Conservation (phyloP, 305 asterid species). For the Rubia peregrina region DNA sequence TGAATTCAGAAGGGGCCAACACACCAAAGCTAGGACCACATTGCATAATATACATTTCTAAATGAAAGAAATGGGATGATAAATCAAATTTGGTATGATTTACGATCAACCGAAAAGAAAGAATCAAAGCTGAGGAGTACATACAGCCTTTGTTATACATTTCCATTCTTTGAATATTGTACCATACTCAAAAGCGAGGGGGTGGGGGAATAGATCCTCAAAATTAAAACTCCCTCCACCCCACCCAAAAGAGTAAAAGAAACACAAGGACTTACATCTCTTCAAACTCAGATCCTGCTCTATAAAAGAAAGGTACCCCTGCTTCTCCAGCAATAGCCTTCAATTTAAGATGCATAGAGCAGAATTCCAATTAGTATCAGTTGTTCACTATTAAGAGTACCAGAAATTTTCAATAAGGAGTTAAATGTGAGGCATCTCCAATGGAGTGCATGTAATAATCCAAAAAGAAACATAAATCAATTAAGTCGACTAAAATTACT, state of each 20-base stretch:
- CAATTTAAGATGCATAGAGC: slow-evolving; percentile 28
- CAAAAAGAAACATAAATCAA: background rate
- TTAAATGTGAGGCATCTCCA: background rate
- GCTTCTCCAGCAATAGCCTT: slow-evolving; percentile 99
- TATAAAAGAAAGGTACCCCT: slow-evolving; percentile 96
- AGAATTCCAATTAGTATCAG: slow-evolving; percentile 13
- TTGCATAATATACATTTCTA: background rate
- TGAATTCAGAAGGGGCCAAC: background rate
- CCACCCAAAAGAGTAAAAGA: slow-evolving; percentile 9
- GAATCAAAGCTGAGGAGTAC: background rate
- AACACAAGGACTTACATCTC: slow-evolving; percentile 61
- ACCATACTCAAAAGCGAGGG: background rate
- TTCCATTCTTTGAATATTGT: no score
- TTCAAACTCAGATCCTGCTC: slow-evolving; percentile 98
- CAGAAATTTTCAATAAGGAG: background rate
- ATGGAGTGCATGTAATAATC: background rate
- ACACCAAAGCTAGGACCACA: background rate
- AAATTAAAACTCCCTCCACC: background rate
- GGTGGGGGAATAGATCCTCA: no score
- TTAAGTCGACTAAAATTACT: background rate
- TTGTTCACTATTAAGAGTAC: background rate
- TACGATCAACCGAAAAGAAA: background rate
- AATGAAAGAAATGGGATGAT: no score
- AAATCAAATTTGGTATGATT: no score
- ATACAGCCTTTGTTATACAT: background rate